Percentiles rank a stretch among this genome's conserved stretches.
Evolutionary conservation across 2,329 filamentous ascomycete genomes (phyloP).

Genomic region (Ophidiomyces ophidiicola): DNA sequence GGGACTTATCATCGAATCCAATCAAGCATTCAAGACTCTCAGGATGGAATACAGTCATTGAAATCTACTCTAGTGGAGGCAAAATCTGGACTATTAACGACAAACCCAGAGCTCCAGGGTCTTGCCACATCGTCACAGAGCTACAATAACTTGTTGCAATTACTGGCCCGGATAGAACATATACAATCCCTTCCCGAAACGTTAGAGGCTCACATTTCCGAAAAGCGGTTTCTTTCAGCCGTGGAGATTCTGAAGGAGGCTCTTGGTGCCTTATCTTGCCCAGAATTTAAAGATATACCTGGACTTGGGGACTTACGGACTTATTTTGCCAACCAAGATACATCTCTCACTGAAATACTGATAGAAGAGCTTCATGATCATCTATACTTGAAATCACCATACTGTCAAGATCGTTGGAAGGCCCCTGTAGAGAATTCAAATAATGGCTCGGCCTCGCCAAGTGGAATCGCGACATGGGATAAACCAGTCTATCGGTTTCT

Average conservation of each 20-base stretch:
- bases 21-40: slow-evolving; percentile 76
- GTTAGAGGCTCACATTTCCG: slow-evolving; percentile 84
- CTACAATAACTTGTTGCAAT: slow-evolving; percentile 80
- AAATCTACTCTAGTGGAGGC: slow-evolving; percentile 73
- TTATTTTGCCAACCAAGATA: slow-evolving; percentile 89
- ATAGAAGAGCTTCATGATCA: slow-evolving; percentile 97
- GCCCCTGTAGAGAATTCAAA: slow-evolving; percentile 41
- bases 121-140: slow-evolving; percentile 76
- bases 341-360: slow-evolving; percentile 79
- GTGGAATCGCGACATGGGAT: slow-evolving; percentile 36
- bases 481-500: slow-evolving; percentile 46
- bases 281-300: slow-evolving; percentile 83
- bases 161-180: slow-evolving; percentile 73
- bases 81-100: slow-evolving; percentile 68
- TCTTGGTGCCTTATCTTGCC: slow-evolving; percentile 67
- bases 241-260: slow-evolving; percentile 87
- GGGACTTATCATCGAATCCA: slow-evolving; percentile 99
- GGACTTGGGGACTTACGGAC: slow-evolving; percentile 72
- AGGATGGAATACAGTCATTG: slow-evolving; percentile 68
- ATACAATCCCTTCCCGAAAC: slow-evolving; percentile 81
- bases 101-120: slow-evolving; percentile 82
- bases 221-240: slow-evolving; percentile 86
- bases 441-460: slow-evolving; percentile 18
- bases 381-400: slow-evolving; percentile 92
- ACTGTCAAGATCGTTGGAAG: slow-evolving; percentile 94